A percentile compares a stretch with the other conserved stretches of the same genome.
These are phyloP conservation scores for Clonostachys rhizophaga DNA, from an alignment of 2,329 filamentous ascomycete genomes.

Conservation along the genomic window DNA sequence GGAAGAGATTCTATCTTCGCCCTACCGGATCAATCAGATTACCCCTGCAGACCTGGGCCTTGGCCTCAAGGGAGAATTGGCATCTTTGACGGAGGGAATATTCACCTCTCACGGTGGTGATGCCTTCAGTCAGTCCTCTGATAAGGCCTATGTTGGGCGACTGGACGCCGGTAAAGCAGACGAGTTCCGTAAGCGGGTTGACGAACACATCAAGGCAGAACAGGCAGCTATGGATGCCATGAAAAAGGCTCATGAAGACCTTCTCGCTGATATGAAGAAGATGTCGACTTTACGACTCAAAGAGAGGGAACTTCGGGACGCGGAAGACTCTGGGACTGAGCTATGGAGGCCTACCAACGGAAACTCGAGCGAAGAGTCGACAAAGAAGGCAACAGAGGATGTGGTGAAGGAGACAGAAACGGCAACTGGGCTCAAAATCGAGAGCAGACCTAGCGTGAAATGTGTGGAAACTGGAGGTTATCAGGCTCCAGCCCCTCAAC, in stretches of 20 bases:
- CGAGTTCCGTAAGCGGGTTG: slow-evolving; percentile 76
- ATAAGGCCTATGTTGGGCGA: slow-evolving; percentile 56
- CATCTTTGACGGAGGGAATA: slow-evolving; percentile 77
- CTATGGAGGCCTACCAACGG: slow-evolving; percentile 53
- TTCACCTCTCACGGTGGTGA: slow-evolving; percentile 63
- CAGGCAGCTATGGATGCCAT: slow-evolving; percentile 80
- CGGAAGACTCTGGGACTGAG: slow-evolving; percentile 55
- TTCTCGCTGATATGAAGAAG: slow-evolving; percentile 69
- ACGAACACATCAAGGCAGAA: slow-evolving; percentile 66
- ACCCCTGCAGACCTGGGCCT: slow-evolving; percentile 82
- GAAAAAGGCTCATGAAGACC: slow-evolving; percentile 72
- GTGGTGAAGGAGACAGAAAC: slow-evolving; percentile 73
- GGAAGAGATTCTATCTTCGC: slow-evolving; percentile 92
- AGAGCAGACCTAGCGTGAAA: slow-evolving; percentile 58
- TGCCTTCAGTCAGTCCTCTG: slow-evolving; percentile 34
- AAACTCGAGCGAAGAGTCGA: slow-evolving; percentile 17
- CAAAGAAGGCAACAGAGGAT: slow-evolving; percentile 60
- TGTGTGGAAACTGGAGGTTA: slow-evolving; percentile 76
- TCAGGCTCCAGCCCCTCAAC: slow-evolving; percentile 54
- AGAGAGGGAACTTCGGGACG: slow-evolving; percentile 70
- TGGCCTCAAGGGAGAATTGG: slow-evolving; percentile 78
- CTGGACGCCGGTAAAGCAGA: slow-evolving; percentile 74
- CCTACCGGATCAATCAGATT: slow-evolving; percentile 81
- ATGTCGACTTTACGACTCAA: slow-evolving; percentile 66
- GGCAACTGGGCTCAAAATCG: slow-evolving; percentile 62